These are phyloP conservation scores for Xerocomellus amylosporus DNA, from an alignment of 768 basidiomycete genomes.

Conservation along the genomic window DNA sequence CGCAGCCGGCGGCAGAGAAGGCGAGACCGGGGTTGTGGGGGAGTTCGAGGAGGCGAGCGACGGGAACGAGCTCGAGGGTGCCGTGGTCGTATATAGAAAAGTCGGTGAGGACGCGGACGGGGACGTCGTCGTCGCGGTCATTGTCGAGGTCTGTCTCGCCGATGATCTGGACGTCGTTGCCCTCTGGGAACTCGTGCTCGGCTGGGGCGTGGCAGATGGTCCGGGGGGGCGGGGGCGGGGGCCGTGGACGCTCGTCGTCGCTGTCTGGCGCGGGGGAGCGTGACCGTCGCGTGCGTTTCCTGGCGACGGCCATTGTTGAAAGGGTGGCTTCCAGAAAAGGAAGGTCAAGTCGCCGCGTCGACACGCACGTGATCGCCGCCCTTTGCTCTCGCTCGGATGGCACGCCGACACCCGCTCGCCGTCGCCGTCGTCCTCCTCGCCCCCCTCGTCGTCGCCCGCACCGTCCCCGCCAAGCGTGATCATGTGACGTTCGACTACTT, in stretches of 20 bases:
- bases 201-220: slow-evolving; percentile 13
- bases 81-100: slow-evolving; percentile 50
- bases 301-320: slow-evolving; percentile 21
- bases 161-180: slow-evolving; percentile 39
- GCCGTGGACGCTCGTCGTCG: slow-evolving; percentile 13
- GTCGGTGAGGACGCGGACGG: slow-evolving; percentile 53
- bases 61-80: slow-evolving; percentile 39
- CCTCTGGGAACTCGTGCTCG: slow-evolving; percentile 39
- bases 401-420: slow-evolving; percentile 8
- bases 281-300: slow-evolving; percentile 27
- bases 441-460: not conserved
- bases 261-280: slow-evolving; percentile 14
- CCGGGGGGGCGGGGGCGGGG: slow-evolving; percentile 12
- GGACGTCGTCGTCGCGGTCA: slow-evolving; percentile 39
- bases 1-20: slow-evolving; percentile 40
- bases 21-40: slow-evolving; percentile 14
- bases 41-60: slow-evolving; percentile 39
- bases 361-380: slow-evolving; percentile 12
- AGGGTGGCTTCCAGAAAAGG: slow-evolving; percentile 1
- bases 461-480: slow-evolving; percentile 37
- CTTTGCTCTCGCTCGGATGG: slow-evolving; percentile 5
- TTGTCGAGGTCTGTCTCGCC: slow-evolving; percentile 40
- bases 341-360: not conserved
- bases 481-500: slow-evolving; percentile 81
- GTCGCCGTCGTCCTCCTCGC: slow-evolving; percentile 8